A percentile compares a stretch with the other conserved stretches of the same genome.
Conservation (phyloP, 768 basidiomycete species). For the Termitomyces sp. region DNA sequence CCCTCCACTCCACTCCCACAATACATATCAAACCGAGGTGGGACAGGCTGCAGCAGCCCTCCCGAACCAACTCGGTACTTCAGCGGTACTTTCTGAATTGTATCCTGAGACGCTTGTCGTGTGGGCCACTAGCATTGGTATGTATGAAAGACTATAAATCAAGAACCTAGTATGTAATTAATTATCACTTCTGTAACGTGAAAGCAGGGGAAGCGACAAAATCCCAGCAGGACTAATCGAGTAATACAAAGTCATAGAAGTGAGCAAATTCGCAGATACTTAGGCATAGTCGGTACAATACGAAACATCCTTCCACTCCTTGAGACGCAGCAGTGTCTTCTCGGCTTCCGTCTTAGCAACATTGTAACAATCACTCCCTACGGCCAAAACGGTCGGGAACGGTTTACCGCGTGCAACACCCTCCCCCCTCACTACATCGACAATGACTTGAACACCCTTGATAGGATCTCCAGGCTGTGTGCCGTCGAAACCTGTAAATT, state of each 20-base stretch:
- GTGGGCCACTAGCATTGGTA: no score
- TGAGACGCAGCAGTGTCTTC: slow-evolving; percentile 10
- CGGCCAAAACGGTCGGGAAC: slow-evolving; percentile 31
- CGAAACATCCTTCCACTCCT: slow-evolving; percentile 21
- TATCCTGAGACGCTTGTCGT: no score
- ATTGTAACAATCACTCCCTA: neutral
- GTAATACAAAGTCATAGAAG: neutral
- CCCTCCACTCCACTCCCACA: no score
- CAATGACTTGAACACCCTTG: slow-evolving; percentile 25
- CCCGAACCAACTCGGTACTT: no score
- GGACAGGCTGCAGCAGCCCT: no score
- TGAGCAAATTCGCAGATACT: neutral
- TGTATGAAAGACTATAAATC: no score
- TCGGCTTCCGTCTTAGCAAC: slow-evolving; percentile 1
- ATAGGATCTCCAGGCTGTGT: slow-evolving; percentile 32
- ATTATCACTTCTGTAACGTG: no score
- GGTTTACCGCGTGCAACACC: slow-evolving; percentile 31
- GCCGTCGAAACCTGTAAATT: slow-evolving; percentile 23
- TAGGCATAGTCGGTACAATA: neutral
- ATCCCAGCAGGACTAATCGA: neutral
- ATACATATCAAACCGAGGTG: no score
- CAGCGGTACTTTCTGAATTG: no score
- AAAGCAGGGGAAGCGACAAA: neutral
- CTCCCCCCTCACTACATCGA: slow-evolving; percentile 29
- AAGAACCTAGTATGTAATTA: no score